Percentiles rank a stretch among this genome's conserved stretches.
Conservation (phyloP, 352 stramenopile species). For the Aphanomyces cochlioides region DNA sequence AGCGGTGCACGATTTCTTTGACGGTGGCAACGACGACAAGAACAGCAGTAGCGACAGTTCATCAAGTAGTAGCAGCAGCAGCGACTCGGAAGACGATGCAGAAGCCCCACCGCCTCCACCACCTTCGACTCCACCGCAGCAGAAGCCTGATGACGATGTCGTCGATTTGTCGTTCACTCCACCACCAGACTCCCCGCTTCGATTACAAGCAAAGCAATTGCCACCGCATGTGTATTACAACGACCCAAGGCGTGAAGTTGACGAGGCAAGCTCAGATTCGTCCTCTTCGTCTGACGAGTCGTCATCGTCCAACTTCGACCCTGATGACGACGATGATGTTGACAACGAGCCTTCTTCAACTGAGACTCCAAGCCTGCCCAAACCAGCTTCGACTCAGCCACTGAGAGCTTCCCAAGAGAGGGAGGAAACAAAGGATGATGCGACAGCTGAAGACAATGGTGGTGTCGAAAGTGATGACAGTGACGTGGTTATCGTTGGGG, state of each 20-base stretch:
- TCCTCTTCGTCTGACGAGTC: conserved; percentile 1
- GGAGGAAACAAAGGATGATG: neutral
- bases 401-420: neutral
- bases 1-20: neutral
- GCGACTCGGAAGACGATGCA: neutral
- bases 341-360: neutral
- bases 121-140: neutral
- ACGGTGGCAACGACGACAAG: neutral
- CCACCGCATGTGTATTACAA: conserved; percentile 10
- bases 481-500: conserved; percentile 9
- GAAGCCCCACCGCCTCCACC: neutral
- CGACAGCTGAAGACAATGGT: neutral
- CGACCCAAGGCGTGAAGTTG: neutral
- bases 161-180: neutral
- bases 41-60: neutral
- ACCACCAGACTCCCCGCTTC: conserved; percentile 1
- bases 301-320: neutral
- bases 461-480: neutral
- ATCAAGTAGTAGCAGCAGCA: neutral
- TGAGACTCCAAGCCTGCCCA: neutral
- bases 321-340: neutral
- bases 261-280: neutral
- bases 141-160: neutral
- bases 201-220: conserved; percentile 12
- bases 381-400: neutral